These are phyloP conservation scores for Platanthera guangdongensis DNA, from an alignment of 106 monocot genomes.

Conservation along the genomic window DNA sequence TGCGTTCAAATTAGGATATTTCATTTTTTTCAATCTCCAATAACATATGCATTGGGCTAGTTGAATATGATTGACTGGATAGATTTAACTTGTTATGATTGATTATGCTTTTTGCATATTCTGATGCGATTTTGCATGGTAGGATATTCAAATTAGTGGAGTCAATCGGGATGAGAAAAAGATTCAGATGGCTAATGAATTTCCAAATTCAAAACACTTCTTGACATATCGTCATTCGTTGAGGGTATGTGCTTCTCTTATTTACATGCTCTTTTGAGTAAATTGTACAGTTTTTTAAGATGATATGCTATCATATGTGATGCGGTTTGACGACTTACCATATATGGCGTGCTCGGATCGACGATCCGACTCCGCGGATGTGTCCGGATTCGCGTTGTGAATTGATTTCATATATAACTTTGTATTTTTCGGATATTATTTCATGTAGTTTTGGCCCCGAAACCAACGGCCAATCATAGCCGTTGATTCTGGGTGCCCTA, in stretches of 20 bases:
- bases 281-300: neutral
- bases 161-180: constrained; percentile 83
- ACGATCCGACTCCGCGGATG: no score
- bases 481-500: no score
- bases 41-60: neutral
- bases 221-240: constrained; percentile 80
- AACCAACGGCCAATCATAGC: no score
- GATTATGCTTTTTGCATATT: neutral
- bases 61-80: neutral
- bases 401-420: no score
- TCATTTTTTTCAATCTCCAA: neutral
- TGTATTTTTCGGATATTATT: no score
- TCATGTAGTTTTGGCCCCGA: no score
- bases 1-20: neutral
- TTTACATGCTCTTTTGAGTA: neutral
- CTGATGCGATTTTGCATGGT: constrained; percentile 19
- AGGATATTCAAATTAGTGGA: constrained; percentile 90
- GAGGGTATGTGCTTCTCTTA: constrained; percentile 32
- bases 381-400: no score
- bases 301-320: neutral
- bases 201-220: constrained; percentile 84
- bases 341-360: no score
- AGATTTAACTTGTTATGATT: neutral
- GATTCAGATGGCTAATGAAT: constrained; percentile 70
- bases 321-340: no score